These are phyloP conservation scores for Boletus huronensis DNA, from an alignment of 768 basidiomycete species.

Conservation along the genomic window DNA sequence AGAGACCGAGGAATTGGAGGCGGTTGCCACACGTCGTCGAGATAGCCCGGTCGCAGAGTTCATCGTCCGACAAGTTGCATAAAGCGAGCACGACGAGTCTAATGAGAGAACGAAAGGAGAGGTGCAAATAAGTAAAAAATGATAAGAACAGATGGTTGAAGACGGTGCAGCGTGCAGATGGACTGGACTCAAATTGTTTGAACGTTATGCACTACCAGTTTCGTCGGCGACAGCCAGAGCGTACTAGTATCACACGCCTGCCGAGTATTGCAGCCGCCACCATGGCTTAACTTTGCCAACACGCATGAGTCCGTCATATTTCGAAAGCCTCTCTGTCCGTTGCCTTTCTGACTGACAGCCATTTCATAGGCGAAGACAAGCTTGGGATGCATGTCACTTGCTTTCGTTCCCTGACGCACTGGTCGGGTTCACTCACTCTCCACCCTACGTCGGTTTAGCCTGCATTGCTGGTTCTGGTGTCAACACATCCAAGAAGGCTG, in stretches of 20 bases:
- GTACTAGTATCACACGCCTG: slow-evolving; percentile 14
- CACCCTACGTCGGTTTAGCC: not conserved
- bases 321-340: not conserved
- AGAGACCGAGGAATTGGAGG: slow-evolving; percentile 36
- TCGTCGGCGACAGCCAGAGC: not conserved
- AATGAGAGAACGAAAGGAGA: slow-evolving; percentile 5
- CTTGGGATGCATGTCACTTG: not conserved
- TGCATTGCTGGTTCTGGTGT: not conserved
- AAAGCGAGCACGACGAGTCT: slow-evolving; percentile 8
- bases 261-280: not conserved
- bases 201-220: slow-evolving; percentile 7
- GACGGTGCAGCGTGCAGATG: slow-evolving; percentile 2
- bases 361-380: not conserved
- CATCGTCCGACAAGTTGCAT: slow-evolving; percentile 37
- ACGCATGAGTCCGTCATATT: no score
- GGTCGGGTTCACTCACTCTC: not conserved
- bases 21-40: slow-evolving; percentile 51
- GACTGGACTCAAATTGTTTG: slow-evolving; percentile 6
- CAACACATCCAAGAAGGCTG: not conserved
- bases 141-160: slow-evolving; percentile 1
- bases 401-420: not conserved
- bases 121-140: not conserved
- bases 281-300: no score
- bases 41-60: slow-evolving; percentile 53
- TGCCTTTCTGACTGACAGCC: not conserved